A percentile compares a stretch with the other conserved stretches of the same genome.
phyloP scores from a whole-genome alignment of 768 basidiomycete genomes.

The Leucosporidium creatinivorum region DNA sequence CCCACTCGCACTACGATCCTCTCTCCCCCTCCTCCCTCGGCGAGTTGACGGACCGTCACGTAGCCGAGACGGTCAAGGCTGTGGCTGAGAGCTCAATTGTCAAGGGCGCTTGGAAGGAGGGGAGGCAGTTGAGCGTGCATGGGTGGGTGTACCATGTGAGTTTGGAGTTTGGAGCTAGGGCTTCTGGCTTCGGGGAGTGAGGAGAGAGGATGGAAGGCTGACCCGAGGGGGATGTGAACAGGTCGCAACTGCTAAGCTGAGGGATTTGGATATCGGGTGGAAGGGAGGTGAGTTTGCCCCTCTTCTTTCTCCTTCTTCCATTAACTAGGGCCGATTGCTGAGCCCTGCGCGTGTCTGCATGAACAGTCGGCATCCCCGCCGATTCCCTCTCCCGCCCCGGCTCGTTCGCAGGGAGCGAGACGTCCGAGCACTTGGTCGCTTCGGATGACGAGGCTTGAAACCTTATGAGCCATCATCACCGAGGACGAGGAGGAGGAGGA shows the following conservation, averaged over 20 bases:
- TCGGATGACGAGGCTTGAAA: no score
- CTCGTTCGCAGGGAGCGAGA: no score
- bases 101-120: slow-evolving; percentile 23
- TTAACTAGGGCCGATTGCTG: no score
- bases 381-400: no score
- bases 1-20: slow-evolving; percentile 5
- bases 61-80: slow-evolving; percentile 18
- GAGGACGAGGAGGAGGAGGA: no score
- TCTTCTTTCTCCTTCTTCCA: background rate
- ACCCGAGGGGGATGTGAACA: slow-evolving; percentile 21
- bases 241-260: slow-evolving; percentile 27
- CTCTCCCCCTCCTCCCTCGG: slow-evolving; percentile 16
- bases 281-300: background rate
- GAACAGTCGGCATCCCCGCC: no score
- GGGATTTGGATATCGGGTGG: slow-evolving; percentile 26
- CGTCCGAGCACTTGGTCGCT: no score
- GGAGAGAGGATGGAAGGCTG: no score
- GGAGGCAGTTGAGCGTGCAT: slow-evolving; percentile 24
- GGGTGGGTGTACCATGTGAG: slow-evolving; percentile 7
- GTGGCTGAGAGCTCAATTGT: slow-evolving; percentile 18
- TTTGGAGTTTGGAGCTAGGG: no score
- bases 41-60: slow-evolving; percentile 26
- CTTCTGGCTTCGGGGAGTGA: no score
- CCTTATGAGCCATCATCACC: no score
- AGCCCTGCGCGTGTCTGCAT: no score